Conservation (phyloP, 176 grass and related monocot genomes). For the Bolboschoenus planiculmis region DNA sequence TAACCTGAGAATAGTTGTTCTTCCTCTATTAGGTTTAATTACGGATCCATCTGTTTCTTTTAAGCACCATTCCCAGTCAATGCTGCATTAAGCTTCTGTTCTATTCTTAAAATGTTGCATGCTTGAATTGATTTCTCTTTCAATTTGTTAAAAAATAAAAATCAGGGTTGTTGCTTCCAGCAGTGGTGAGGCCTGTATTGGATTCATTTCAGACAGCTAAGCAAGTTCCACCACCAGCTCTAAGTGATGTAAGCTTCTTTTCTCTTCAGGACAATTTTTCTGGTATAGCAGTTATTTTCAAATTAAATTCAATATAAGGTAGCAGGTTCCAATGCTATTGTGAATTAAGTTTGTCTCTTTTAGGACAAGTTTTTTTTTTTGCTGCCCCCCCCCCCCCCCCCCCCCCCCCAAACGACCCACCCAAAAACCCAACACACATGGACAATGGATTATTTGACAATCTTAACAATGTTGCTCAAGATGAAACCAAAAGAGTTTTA, state of each 20-base stretch:
- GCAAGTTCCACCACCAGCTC: slow-evolving; percentile 53
- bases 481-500: background rate
- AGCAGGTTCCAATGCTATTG: background rate
- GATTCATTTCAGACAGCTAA: slow-evolving; percentile 77
- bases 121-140: slow-evolving; percentile 22
- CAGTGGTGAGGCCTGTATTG: slow-evolving; percentile 81
- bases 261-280: background rate
- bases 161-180: slow-evolving; percentile 90
- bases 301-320: background rate
- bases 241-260: slow-evolving; percentile 63
- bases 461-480: background rate
- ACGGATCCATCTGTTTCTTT: background rate
- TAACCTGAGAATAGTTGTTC: background rate
- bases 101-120: background rate
- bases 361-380: background rate
- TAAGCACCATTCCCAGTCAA: background rate
- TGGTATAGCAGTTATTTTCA: background rate
- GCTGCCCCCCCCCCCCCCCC: no score
- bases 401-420: no score
- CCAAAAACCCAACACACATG: no score
- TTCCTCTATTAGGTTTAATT: background rate
- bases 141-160: slow-evolving; percentile 11
- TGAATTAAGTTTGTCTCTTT: background rate
- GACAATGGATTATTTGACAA: background rate
- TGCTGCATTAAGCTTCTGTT: background rate